phyloP scores from a whole-genome alignment of 2,329 filamentous ascomycete genomes.

The Sclerotinia borealis region DNA sequence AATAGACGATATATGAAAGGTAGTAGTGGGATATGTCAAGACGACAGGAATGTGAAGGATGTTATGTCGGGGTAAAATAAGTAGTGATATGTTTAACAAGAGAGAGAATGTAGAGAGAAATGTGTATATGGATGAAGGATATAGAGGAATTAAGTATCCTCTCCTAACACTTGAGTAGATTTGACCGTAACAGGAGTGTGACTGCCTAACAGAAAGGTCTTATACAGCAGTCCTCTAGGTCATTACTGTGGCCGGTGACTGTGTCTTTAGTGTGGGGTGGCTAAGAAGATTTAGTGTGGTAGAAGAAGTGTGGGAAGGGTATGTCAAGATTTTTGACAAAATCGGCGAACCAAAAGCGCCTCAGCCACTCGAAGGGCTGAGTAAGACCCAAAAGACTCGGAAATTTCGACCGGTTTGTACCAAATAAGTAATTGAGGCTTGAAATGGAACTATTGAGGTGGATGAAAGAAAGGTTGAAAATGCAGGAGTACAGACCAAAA shows the following conservation, averaged over 20 bases:
- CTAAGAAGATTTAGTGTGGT: not conserved
- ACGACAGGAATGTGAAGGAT: constrained; percentile 6
- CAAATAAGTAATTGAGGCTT: constrained; percentile 1
- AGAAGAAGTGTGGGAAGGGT: not conserved
- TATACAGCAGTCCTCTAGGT: not conserved
- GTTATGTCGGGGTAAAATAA: not conserved
- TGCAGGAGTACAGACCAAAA: not conserved
- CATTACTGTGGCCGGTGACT: constrained; percentile 10
- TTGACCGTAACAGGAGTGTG: constrained; percentile 7
- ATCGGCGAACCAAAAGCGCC: constrained; percentile 8
- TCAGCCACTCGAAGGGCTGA: constrained; percentile 11
- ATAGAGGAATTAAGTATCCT: constrained; percentile 12
- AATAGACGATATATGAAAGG: not conserved
- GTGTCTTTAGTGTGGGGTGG: not conserved
- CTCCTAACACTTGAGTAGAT: constrained; percentile 4
- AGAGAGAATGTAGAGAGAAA: constrained; percentile 8
- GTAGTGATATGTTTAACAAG: constrained; percentile 3
- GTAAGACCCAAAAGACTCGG: constrained; percentile 2
- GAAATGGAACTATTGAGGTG: not conserved
- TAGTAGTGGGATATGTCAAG: not conserved
- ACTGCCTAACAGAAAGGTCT: constrained; percentile 7
- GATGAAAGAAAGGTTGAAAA: not conserved
- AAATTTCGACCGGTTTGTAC: not conserved
- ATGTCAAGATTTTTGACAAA: not conserved
- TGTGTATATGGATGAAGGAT: not conserved